Evolutionary conservation across 495 filamentous ascomycete genomes (phyloP), one percentile per base, ranked within the genome.

Genomic region (Aspergillus conjunctus): DNA sequence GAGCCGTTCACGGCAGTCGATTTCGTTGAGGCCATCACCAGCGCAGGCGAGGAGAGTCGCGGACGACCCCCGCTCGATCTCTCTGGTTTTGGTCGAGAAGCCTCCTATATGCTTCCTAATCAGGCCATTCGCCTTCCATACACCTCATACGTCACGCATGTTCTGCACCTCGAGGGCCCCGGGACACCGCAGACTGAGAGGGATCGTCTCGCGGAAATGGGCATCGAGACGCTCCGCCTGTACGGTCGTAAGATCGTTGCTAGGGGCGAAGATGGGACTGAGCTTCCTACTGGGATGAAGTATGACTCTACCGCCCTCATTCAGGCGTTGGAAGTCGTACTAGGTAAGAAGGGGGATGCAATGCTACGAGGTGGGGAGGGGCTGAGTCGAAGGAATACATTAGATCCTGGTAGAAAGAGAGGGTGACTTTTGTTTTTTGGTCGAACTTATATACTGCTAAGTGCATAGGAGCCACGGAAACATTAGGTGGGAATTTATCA

Each of bases 301-400:
- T 97, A 97, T 77, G 92, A 98, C 76, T 79, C 86, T 43, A 87
- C 77, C 31, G 91, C 86, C 7, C 73, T 97, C 52, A 77, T 77
- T n/a, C 85, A 90, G 72, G 90, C 90, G 14, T 68, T 98, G 55
- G 88, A 91, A 68, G 86, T 85, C 7, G 89, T 96, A 15, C 72
- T 97, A 49, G 91, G 88, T 2, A 85, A 79, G 70, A 82, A 85
- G 33, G 85, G 87, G n/a, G 78, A 78, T 66, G 77, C 72, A 3
- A 79, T 81, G 71, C 55, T 79, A 32, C 68, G 77, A 15, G 76
- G 74, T 4, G 73, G 65, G 3, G 26, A 73, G 53, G 79, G 78
- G 14, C 73, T 81, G 64, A 85, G 82, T 58, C 78, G 91, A 68
- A 80, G 90, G 70, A 93, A 91, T 78, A 91, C 89, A 0, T 59